Percentiles rank a stretch among this genome's conserved stretches.
These are phyloP conservation scores for Nepenthes mirabilis DNA, from an alignment of 148 eudicot genomes.

Conservation along the genomic window DNA sequence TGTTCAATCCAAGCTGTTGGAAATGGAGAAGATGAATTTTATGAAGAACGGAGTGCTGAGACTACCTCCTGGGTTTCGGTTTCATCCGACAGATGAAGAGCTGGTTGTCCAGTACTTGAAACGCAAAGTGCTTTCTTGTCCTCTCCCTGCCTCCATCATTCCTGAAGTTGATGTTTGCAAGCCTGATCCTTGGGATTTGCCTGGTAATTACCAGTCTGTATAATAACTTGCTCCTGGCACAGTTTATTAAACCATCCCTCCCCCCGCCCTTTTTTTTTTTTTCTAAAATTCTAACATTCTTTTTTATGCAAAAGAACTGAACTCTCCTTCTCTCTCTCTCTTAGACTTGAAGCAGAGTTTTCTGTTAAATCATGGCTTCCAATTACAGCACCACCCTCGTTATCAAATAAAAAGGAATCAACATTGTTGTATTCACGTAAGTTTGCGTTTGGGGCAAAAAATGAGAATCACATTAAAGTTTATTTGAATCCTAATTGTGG, in stretches of 20 bases:
- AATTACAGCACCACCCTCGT: too few relatives aligned
- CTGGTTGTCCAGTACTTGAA: slow-evolving; percentile 59
- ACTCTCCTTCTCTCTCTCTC: too few relatives aligned
- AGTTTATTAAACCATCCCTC: not conserved
- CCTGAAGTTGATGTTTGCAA: slow-evolving; percentile 77
- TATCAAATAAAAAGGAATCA: too few relatives aligned
- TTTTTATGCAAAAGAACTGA: too few relatives aligned
- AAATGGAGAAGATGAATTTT: slow-evolving; percentile 37
- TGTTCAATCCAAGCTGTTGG: not conserved
- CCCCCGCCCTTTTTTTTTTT: not conserved
- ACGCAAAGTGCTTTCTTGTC: slow-evolving; percentile 46
- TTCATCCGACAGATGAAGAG: slow-evolving; percentile 87
- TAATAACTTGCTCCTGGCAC: not conserved
- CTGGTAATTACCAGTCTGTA: slow-evolving; percentile 27
- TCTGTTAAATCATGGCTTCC: too few relatives aligned
- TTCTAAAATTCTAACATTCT: not conserved
- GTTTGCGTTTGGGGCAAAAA: too few relatives aligned
- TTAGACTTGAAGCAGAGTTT: too few relatives aligned
- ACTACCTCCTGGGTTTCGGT: slow-evolving; percentile 76
- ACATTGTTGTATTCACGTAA: too few relatives aligned
- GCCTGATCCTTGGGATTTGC: slow-evolving; percentile 90
- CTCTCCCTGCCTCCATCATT: slow-evolving; percentile 76
- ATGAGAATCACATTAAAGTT: too few relatives aligned
- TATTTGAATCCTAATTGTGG: not conserved
- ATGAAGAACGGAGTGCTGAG: slow-evolving; percentile 50